phyloP scores from a whole-genome alignment of 305 asterid genomes.

The Solanum hybrid region DNA sequence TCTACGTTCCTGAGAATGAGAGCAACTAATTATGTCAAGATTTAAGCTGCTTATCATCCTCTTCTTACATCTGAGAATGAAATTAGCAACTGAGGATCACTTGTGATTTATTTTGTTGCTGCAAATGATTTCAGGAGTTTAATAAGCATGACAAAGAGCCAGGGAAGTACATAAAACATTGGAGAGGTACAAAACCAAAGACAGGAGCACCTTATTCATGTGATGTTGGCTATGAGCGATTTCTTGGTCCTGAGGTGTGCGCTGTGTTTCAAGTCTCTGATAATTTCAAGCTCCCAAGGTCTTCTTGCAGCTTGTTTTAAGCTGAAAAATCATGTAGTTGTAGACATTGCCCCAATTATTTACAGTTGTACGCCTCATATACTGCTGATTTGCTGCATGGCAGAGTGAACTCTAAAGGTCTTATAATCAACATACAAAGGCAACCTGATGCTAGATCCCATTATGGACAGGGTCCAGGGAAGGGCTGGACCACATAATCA shows the following conservation, averaged over 20 bases:
- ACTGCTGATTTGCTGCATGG: not conserved
- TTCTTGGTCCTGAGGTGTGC: conserved; percentile 96
- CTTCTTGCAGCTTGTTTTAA: not conserved
- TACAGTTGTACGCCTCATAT: not conserved
- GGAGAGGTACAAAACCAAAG: conserved; percentile 93
- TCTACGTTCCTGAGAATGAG: not conserved
- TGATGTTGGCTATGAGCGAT: conserved; percentile 90
- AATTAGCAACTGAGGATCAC: not conserved
- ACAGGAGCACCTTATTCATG: conserved; percentile 92
- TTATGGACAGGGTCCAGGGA: not conserved
- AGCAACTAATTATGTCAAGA: not conserved
- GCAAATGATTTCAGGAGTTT: conserved; percentile 56
- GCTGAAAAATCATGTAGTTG: not conserved
- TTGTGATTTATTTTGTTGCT: not conserved
- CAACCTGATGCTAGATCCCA: not conserved
- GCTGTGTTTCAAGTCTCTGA: not conserved
- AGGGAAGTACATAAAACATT: conserved; percentile 74
- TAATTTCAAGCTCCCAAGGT: not conserved
- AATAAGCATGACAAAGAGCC: conserved; percentile 94
- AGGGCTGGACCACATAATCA: not conserved
- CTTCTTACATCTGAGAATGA: not conserved
- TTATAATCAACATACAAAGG: not conserved
- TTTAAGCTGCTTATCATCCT: not conserved
- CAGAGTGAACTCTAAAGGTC: not conserved
- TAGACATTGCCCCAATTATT: not conserved